Evolutionary conservation across 768 basidiomycete genomes (phyloP).

Genomic region (Lactarius trivialis): DNA sequence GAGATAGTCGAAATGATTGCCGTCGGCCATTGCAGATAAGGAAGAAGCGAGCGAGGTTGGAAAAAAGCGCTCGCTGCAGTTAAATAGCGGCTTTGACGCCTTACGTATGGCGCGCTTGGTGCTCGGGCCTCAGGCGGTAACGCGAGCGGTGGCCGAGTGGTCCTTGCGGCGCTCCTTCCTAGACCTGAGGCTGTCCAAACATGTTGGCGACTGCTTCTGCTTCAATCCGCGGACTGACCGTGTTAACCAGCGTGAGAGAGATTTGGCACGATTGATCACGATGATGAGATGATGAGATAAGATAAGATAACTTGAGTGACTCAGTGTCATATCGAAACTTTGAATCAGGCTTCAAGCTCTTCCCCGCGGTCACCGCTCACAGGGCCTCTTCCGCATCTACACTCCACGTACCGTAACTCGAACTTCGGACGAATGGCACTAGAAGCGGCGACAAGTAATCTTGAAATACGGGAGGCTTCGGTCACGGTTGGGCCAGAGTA

Average conservation of each 20-base stretch:
- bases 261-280: too few species aligned
- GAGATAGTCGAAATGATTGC: conserved; percentile 81
- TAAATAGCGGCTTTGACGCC: not conserved
- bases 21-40: not conserved
- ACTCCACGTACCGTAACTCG: too few species aligned
- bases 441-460: not conserved
- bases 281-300: not conserved
- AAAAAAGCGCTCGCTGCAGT: not conserved
- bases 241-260: too few species aligned
- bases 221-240: too few species aligned
- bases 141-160: not conserved
- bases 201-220: not conserved
- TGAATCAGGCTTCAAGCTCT: too few species aligned
- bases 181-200: not conserved
- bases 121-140: not conserved
- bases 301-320: not conserved
- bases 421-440: not conserved
- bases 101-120: not conserved
- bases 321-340: not conserved
- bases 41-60: not conserved
- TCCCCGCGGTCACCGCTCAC: not conserved
- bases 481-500: conserved; percentile 2
- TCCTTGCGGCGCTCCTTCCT: too few species aligned
- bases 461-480: not conserved
- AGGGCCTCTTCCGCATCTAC: not conserved